Evolutionary conservation across 768 basidiomycete species (phyloP).

Genomic region (Boletellus emodensis): DNA sequence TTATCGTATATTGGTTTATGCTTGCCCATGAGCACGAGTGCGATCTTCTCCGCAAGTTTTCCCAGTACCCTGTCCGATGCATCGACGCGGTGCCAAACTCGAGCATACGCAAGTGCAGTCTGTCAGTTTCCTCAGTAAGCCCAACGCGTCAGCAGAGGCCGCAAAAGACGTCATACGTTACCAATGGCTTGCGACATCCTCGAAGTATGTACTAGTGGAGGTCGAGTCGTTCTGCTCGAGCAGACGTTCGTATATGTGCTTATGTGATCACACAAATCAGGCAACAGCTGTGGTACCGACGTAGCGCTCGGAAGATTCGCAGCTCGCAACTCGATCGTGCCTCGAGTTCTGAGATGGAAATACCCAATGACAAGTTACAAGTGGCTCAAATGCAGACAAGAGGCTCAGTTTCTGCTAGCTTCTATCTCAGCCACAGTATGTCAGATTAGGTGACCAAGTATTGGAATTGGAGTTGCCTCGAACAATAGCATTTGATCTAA

Average conservation of each 20-base stretch:
- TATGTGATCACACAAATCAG: not conserved
- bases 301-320: no score
- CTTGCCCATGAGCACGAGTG: conserved; percentile 96
- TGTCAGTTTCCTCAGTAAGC: conserved; percentile 30
- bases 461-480: no score
- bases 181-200: conserved; percentile 79
- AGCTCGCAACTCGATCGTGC: no score
- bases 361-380: no score
- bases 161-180: conserved; percentile 49
- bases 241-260: not conserved
- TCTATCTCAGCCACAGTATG: no score
- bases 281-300: not conserved
- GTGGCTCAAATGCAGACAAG: no score
- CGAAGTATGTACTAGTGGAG: not conserved
- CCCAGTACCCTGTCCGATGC: conserved; percentile 89
- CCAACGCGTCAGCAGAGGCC: not conserved
- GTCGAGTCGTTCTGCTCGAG: no score
- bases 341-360: no score
- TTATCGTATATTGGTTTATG: conserved; percentile 98
- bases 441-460: no score
- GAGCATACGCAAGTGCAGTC: conserved; percentile 95
- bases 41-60: conserved; percentile 91
- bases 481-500: no score
- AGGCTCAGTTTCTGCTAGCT: no score
- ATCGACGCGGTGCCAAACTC: conserved; percentile 95